Base-by-base conservation (phyloP, 352 stramenopile genomes). In the Pythium monospermum region DNA sequence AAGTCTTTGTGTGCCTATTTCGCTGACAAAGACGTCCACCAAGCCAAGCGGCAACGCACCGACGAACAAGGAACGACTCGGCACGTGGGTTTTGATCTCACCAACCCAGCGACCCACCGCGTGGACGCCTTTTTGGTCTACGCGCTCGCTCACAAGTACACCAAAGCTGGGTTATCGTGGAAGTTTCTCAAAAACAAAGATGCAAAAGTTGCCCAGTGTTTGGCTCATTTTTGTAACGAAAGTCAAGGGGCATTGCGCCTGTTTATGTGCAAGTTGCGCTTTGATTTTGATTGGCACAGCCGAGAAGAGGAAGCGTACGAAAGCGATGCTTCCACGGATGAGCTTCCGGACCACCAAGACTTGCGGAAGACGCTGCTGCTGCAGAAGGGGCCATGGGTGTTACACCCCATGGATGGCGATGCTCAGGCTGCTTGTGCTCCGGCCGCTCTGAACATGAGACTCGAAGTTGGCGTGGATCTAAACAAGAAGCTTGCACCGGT, bases 71-170 rank as follows among this genome's bases (percentile, higher is more conserved):
- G 42, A 7, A 13, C 32, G 4, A 51, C 26, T 15, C 13, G 25
- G 6, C 8, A 31, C 1, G 11, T 19, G 13, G 43, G 32, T 18
- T 53, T 53, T 35, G 47, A 53, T 25, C 7, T 49, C n/a, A 36
- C 28, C 11, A 22, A 63, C 19, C 25, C 31, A 0, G 18, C 23
- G 13, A 50, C 36, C 1, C 33, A 51, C 7, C 45, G 50, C 15
- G 30, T 13, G 13, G 3, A 39, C 8, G 22, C 31, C 4, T 47
- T 49, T 33, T 38, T 55, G 2, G 37, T 64, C 4, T 58, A 58
- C 16, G 35, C 46, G 11, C 27, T 59, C 5, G 36, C 6, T 11
- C 57, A 55, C 39, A 40, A 52, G 57, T 65, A 65, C 38, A 65
- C 57, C 1, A 1, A 55, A 18, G 15, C 23, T 0, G 48, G 36